phyloP scores from a whole-genome alignment of 108 stramenopile genomes.

The Schizochytrium sp. region DNA sequence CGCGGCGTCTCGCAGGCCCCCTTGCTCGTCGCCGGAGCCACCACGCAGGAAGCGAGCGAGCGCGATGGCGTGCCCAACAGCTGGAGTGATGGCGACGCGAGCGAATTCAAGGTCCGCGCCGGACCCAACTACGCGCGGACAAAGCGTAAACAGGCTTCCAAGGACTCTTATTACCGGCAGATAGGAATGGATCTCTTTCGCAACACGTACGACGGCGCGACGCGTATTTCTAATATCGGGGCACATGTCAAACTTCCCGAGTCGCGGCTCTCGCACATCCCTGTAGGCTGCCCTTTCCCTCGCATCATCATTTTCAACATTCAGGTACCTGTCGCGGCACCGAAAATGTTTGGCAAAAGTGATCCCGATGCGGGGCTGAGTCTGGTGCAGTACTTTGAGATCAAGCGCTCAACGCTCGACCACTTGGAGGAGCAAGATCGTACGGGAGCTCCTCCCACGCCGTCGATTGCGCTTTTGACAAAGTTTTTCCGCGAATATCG shows the following conservation, averaged over 20 bases:
- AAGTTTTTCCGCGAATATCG: background rate
- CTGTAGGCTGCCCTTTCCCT: background rate
- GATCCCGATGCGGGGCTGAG: background rate
- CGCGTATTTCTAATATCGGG: background rate
- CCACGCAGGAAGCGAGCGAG: background rate
- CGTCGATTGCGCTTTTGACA: background rate
- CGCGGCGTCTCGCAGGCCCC: background rate
- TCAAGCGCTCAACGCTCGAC: background rate
- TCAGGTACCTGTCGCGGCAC: background rate
- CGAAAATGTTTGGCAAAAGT: background rate
- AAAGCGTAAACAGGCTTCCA: background rate
- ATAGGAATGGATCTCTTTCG: background rate
- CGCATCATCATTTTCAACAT: background rate
- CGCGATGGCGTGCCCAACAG: background rate
- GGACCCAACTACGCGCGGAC: background rate
- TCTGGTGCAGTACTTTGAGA: slow-evolving; percentile 6
- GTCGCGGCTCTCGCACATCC: background rate
- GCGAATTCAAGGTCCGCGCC: background rate
- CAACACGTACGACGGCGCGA: background rate
- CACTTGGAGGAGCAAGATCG: background rate
- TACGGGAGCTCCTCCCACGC: background rate
- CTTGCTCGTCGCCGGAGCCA: background rate
- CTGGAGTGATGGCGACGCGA: background rate
- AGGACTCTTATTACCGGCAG: background rate
- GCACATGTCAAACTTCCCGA: background rate